These are phyloP conservation scores for Leccinum pallidistipes DNA, from an alignment of 1,284 basidiomycete genomes.

Conservation along the genomic window DNA sequence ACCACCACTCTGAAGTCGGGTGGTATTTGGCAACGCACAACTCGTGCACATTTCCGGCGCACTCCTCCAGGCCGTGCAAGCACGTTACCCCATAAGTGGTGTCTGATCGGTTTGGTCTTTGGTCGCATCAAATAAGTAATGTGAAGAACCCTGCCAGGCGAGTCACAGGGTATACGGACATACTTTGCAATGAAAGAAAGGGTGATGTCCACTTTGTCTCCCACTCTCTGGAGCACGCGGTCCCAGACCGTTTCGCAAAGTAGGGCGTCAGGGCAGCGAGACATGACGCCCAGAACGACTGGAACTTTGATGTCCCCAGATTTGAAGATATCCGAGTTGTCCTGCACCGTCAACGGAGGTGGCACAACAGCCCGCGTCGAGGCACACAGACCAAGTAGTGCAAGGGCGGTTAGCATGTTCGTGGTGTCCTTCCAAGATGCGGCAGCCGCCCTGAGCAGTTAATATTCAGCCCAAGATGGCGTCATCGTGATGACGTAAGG, in stretches of 20 bases:
- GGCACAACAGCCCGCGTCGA: conserved; percentile 15
- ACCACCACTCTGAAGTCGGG: conserved; percentile 61
- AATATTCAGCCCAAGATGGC: conserved; percentile 13
- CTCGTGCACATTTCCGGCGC: conserved; percentile 86
- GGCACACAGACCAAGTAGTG: conserved; percentile 16
- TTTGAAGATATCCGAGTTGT: conserved; percentile 18
- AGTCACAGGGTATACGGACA: conserved; percentile 6
- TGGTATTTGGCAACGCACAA: conserved; percentile 71
- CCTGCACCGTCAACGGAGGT: conserved; percentile 31
- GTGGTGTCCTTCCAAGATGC: conserved; percentile 19
- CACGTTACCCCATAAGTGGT: conserved; percentile 73
- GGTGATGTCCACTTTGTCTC: conserved; percentile 66
- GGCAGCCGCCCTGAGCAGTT: conserved; percentile 2
- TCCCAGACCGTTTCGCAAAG: conserved; percentile 80
- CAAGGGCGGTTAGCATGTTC: conserved; percentile 28
- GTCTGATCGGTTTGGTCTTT: conserved; percentile 64
- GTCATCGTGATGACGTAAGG: conserved; percentile 32
- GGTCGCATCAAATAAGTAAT: conserved; percentile 10
- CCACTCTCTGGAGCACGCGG: conserved; percentile 61
- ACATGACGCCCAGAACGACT: conserved; percentile 72
- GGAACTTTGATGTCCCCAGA: conserved; percentile 49
- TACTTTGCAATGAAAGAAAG: conserved; percentile 77
- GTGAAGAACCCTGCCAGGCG: conserved; percentile 5
- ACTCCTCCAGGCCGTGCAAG: conserved; percentile 77
- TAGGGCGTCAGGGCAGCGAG: conserved; percentile 74